These are phyloP conservation scores for Pyrus pyrifolia DNA, from an alignment of 306 rosid species.

Conservation along the genomic window DNA sequence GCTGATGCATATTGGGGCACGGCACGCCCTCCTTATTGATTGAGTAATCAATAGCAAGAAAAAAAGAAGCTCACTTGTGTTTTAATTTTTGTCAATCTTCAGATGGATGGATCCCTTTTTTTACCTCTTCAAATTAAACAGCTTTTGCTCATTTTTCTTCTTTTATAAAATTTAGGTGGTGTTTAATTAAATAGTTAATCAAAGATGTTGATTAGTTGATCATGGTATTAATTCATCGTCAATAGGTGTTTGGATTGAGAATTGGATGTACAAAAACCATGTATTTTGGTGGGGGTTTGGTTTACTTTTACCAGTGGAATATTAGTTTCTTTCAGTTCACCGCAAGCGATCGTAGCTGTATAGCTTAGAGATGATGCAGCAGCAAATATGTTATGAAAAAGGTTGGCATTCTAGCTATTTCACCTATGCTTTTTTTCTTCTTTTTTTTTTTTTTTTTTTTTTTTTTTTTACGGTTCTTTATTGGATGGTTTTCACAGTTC, in stretches of 20 bases:
- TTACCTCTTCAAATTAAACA: not conserved
- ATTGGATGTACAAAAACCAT: constrained; percentile 45
- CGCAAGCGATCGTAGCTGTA: constrained; percentile 9
- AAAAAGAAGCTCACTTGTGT: not conserved
- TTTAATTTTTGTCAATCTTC: not conserved
- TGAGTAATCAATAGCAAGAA: not conserved
- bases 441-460: constrained; percentile 9
- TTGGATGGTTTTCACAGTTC: not conserved
- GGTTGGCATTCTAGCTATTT: constrained; percentile 8
- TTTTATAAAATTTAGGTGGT: constrained; percentile 29
- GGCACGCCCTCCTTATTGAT: constrained; percentile 69
- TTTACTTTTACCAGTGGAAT: constrained; percentile 13
- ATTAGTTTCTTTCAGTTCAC: constrained; percentile 4
- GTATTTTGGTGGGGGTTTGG: constrained; percentile 14
- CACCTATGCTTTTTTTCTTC: not conserved
- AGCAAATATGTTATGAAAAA: not conserved
- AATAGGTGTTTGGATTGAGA: constrained; percentile 37
- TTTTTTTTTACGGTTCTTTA: not conserved
- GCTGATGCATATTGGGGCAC: constrained; percentile 72
- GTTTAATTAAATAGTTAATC: constrained; percentile 29
- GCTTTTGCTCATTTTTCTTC: constrained; percentile 26
- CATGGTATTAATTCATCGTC: constrained; percentile 1
- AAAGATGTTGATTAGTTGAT: constrained; percentile 22
- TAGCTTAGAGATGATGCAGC: constrained; percentile 56
- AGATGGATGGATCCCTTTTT: not conserved